Conservation (phyloP, 441 rosid species). For the Populus hybrid region DNA sequence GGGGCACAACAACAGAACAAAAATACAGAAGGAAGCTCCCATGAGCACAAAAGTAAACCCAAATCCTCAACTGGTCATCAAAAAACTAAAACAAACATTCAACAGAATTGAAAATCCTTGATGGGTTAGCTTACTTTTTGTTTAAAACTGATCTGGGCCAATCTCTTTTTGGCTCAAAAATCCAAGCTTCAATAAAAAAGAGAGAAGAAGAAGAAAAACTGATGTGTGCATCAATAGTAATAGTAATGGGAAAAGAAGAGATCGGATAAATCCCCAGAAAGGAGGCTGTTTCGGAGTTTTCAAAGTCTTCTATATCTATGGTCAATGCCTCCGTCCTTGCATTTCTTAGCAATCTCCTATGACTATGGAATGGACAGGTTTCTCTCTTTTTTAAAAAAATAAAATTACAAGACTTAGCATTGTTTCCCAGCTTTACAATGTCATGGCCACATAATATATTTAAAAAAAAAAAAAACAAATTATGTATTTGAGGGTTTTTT, state of each 20-base stretch:
- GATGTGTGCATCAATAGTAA: constrained; percentile 5
- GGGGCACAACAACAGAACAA: constrained; percentile 7
- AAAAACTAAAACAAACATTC: constrained; percentile 10
- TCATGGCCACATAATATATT: background rate
- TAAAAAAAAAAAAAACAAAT: background rate
- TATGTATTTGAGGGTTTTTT: too few relatives aligned
- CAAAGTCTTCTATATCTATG: constrained; percentile 46
- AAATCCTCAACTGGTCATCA: constrained; percentile 18
- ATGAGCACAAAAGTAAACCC: constrained; percentile 8
- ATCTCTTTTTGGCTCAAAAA: constrained; percentile 18
- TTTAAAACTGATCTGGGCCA: constrained; percentile 51
- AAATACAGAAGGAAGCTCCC: constrained; percentile 12
- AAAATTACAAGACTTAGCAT: background rate
- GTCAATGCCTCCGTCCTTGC: constrained; percentile 68
- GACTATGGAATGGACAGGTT: constrained; percentile 41
- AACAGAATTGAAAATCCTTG: constrained; percentile 27
- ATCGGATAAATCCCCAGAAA: constrained; percentile 25
- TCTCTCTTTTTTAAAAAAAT: constrained; percentile 6
- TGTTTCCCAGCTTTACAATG: constrained; percentile 1
- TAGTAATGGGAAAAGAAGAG: constrained; percentile 20
- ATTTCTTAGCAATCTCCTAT: constrained; percentile 42
- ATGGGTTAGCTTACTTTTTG: constrained; percentile 43
- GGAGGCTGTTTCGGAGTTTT: constrained; percentile 47
- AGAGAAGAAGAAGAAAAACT: constrained; percentile 11
- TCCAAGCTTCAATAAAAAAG: constrained; percentile 10